Base-by-base conservation (phyloP, 352 stramenopile genomes). In the Phytophthora hybrid region DNA sequence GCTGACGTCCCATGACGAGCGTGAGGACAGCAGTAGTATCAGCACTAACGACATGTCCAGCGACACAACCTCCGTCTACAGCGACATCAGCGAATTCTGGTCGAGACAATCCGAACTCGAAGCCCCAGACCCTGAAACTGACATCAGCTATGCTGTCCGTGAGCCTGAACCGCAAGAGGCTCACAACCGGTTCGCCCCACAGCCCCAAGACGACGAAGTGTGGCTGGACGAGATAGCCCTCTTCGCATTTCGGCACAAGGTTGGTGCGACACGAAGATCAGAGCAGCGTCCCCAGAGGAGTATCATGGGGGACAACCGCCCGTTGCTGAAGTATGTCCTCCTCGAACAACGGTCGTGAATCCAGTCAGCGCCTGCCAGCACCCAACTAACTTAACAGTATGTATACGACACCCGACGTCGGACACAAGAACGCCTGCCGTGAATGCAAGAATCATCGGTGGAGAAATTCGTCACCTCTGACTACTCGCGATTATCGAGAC, bases 51-150 rank as follows among this genome's bases (percentile, higher is more conserved):
- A 69, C 13, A 11, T 63, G 39, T 70, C 16, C 39, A 61, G 63
- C 55, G 53, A 63, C 16, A 54, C 34, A 52, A 57, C 23, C 3
- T 77, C 63, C 16, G 4, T 60, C n/a, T 66, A 69, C 61, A 78
- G 61, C 59, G 66, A 78, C 39, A 74, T 78, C 52, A 80, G 70
- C 31, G 69, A 73, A 21, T 78, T 76, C 46, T 78, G 69, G 74
- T 68, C 70, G n/a, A 69, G 66, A 29, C 41, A 56, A 10, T 77
- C 74, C 9, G 64, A 75, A 13, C 59, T 49, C 34, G 61, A 78
- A 19, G 29, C 67, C 51, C 47, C 51, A 59, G 1, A 60, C 18
- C 32, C 8, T 26, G 16, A 4, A n/a, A 18, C 14, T 9, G 10
- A 13, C 32, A 9, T 23, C 41, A 65, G 18, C 5, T 13, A 21